phyloP scores from a whole-genome alignment of 2,329 filamentous ascomycete genomes.

The Calonectria montana region DNA sequence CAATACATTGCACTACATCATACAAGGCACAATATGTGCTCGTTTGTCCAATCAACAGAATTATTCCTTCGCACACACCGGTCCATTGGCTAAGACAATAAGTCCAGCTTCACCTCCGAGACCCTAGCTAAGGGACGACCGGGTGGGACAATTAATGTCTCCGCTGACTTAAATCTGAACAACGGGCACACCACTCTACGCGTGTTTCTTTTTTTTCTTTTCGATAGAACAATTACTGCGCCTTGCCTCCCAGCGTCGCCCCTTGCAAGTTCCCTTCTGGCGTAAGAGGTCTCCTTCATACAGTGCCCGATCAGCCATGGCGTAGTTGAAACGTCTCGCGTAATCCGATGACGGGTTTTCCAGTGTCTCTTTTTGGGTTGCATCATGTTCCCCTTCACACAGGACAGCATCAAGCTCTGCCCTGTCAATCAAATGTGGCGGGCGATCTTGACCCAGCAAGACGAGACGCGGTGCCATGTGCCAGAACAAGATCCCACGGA shows the following conservation, averaged over 20 bases:
- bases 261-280: constrained; percentile 1
- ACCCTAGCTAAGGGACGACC: constrained; percentile 11
- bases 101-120: constrained; percentile 21
- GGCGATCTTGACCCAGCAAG: constrained; percentile 29
- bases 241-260: background rate
- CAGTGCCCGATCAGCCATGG: constrained; percentile 1
- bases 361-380: background rate
- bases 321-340: constrained; percentile 5
- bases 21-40: background rate
- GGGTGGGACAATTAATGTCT: constrained; percentile 35
- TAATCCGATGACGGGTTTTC: background rate
- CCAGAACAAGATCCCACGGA: constrained; percentile 32
- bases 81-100: constrained; percentile 2
- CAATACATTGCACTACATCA: background rate
- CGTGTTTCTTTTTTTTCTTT: background rate
- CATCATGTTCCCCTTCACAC: constrained; percentile 8
- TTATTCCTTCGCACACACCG: constrained; percentile 1
- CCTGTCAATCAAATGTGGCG: constrained; percentile 31
- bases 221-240: constrained; percentile 15
- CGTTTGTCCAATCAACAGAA: constrained; percentile 13
- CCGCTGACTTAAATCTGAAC: constrained; percentile 30
- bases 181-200: constrained; percentile 13
- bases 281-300: background rate
- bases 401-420: constrained; percentile 10
- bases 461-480: constrained; percentile 37